phyloP scores from a whole-genome alignment of 1,139 yeast species.

The Taphrina sp. region DNA sequence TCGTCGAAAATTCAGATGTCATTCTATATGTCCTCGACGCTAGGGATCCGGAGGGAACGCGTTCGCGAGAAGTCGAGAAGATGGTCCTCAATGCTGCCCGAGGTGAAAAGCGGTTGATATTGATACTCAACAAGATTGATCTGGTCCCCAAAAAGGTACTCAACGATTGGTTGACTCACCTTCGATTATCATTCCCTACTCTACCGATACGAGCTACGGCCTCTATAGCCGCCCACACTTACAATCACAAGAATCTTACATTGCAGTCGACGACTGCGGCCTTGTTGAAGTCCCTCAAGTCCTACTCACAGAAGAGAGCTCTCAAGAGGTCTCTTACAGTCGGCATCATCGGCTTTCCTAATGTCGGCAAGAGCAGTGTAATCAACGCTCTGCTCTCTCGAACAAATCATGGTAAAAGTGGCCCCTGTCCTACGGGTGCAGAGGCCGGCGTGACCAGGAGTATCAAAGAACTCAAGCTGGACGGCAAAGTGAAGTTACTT shows the following conservation, averaged over 20 bases:
- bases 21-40: conserved; percentile 91
- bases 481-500: conserved; percentile 78
- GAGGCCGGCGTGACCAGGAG: conserved; percentile 96
- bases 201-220: conserved; percentile 66
- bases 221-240: conserved; percentile 64
- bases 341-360: conserved; percentile 96
- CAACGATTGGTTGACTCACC: conserved; percentile 77
- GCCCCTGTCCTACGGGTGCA: conserved; percentile 94
- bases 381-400: conserved; percentile 85
- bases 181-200: conserved; percentile 84
- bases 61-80: conserved; percentile 88
- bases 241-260: conserved; percentile 64
- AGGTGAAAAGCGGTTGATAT: conserved; percentile 77
- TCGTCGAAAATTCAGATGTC: conserved; percentile 87
- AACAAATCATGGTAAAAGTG: conserved; percentile 58
- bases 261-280: conserved; percentile 69
- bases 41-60: conserved; percentile 93
- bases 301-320: conserved; percentile 78
- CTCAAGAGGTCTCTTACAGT: conserved; percentile 89
- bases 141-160: conserved; percentile 80
- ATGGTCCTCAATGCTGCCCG: conserved; percentile 67
- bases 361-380: conserved; percentile 91
- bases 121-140: conserved; percentile 87
- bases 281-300: conserved; percentile 75
- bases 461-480: conserved; percentile 87